phyloP scores from a whole-genome alignment of 2,329 filamentous ascomycete species.

The Colletotrichum cereale region DNA sequence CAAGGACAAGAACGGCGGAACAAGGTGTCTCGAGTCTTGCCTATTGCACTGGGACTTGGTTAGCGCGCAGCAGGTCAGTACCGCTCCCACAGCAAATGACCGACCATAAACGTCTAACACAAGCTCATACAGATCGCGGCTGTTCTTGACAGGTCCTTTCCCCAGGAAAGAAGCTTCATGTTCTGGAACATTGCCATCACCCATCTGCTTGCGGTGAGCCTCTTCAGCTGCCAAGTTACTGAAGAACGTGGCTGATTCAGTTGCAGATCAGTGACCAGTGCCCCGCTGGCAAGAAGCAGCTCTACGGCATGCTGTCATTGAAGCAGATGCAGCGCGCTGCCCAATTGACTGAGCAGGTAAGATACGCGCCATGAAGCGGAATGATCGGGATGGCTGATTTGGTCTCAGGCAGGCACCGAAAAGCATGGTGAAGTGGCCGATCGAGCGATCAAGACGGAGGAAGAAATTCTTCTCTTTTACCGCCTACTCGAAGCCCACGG shows the following conservation, averaged over 20 bases:
- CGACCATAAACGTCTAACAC: not conserved
- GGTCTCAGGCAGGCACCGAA: conserved; percentile 7
- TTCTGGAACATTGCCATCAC: conserved; percentile 69
- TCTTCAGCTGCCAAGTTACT: too few species aligned
- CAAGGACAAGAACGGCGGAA: conserved; percentile 56
- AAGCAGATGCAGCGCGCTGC: conserved; percentile 66
- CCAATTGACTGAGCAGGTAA: conserved; percentile 58
- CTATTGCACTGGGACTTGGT: conserved; percentile 67
- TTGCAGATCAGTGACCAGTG: conserved; percentile 60
- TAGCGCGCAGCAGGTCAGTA: conserved; percentile 67
- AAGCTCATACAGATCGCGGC: conserved; percentile 61
- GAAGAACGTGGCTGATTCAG: not conserved
- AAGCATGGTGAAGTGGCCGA: conserved; percentile 40
- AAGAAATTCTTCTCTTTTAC: conserved; percentile 65
- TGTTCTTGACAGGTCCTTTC: conserved; percentile 64
- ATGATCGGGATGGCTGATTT: not conserved
- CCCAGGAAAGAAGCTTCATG: conserved; percentile 61
- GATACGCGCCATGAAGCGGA: not conserved
- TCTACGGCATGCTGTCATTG: conserved; percentile 64
- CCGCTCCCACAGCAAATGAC: not conserved
- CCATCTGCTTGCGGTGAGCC: conserved; percentile 64
- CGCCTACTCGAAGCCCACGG: conserved; percentile 60
- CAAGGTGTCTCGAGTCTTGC: conserved; percentile 65
- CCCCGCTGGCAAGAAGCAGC: conserved; percentile 61
- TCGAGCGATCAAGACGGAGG: conserved; percentile 58